These are phyloP conservation scores for Diutina ranongensis DNA, from an alignment of 1,139 yeast genomes.

Conservation along the genomic window DNA sequence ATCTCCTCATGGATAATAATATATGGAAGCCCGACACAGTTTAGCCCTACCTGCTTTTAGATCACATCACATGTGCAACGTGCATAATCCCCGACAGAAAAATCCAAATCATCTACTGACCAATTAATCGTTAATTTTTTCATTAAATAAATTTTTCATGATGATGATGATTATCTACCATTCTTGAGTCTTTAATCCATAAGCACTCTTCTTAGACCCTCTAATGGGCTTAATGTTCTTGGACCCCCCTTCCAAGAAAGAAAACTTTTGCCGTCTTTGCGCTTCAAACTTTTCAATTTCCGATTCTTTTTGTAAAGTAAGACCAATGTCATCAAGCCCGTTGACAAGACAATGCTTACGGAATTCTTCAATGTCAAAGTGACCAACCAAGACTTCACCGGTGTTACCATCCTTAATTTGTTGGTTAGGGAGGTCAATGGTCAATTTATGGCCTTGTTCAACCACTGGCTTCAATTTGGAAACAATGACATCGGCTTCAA, in stretches of 20 bases:
- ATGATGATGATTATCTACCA: too few species aligned
- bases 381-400: constrained; percentile 63
- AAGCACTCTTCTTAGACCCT: constrained; percentile 60
- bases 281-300: constrained; percentile 64
- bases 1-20: too few species aligned
- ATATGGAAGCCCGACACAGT: too few species aligned
- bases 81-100: too few species aligned
- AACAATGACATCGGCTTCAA: constrained; percentile 62
- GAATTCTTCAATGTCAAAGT: constrained; percentile 80
- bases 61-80: too few species aligned
- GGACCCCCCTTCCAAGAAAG: constrained; percentile 86
- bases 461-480: constrained; percentile 73
- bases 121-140: too few species aligned
- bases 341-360: constrained; percentile 90
- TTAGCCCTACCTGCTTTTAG: too few species aligned
- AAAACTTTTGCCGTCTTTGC: constrained; percentile 63
- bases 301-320: constrained; percentile 83
- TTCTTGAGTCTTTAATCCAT: constrained; percentile 66
- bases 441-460: constrained; percentile 53
- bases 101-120: background rate
- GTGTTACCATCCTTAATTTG: constrained; percentile 55
- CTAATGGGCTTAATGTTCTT: constrained; percentile 51
- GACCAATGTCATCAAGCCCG: constrained; percentile 94
- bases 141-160: too few species aligned
- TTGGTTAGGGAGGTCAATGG: constrained; percentile 81